These are phyloP conservation scores for Cenchrus americanus DNA, from an alignment of 176 grass and related monocot genomes.

Conservation along the genomic window DNA sequence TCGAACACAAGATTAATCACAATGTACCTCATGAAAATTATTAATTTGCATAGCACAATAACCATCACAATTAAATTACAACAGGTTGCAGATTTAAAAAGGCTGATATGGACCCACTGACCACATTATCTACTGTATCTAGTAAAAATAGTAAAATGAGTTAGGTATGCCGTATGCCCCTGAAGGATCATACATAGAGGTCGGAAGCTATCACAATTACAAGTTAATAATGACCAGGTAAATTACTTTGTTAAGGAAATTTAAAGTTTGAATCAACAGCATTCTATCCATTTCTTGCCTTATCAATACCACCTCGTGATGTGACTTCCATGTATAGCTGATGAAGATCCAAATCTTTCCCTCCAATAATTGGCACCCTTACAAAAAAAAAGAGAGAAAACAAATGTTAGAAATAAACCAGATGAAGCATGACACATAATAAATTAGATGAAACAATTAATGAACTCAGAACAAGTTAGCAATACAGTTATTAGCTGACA, in stretches of 20 bases:
- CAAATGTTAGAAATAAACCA: slow-evolving; percentile 29
- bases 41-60: background rate
- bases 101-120: background rate
- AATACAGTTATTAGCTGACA: background rate
- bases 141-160: slow-evolving; percentile 10
- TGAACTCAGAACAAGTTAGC: slow-evolving; percentile 17
- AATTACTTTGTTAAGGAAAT: slow-evolving; percentile 37
- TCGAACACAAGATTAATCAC: background rate
- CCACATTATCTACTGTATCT: background rate
- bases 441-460: slow-evolving; percentile 10
- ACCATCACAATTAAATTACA: background rate
- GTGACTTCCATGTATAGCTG: slow-evolving; percentile 84
- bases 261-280: slow-evolving; percentile 21
- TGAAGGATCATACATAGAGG: background rate
- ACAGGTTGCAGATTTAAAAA: background rate
- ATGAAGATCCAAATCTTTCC: slow-evolving; percentile 96
- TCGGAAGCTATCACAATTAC: slow-evolving; percentile 21
- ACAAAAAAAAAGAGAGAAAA: background rate
- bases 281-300: slow-evolving; percentile 57
- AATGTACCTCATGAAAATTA: background rate
- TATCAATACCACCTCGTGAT: slow-evolving; percentile 91
- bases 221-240: slow-evolving; percentile 15
- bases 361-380: slow-evolving; percentile 95
- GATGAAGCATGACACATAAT: slow-evolving; percentile 11
- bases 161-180: background rate